Evolutionary conservation across 1,284 basidiomycete genomes (phyloP).

Genomic region (Golubevia sp.): DNA sequence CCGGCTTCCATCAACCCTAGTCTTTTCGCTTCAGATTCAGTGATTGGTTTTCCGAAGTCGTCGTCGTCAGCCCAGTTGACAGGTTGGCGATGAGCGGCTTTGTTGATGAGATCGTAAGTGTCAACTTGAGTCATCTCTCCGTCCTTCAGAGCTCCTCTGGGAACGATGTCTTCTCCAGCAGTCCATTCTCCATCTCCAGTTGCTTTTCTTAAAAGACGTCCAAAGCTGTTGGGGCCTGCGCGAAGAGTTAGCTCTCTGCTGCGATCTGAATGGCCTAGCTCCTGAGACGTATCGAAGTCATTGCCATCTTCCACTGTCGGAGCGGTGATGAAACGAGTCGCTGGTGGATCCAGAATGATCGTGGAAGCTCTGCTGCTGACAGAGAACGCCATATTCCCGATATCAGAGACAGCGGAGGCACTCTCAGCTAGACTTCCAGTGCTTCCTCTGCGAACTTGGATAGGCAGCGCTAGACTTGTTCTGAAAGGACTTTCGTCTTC

Average conservation of each 20-base stretch:
- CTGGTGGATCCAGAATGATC: background rate
- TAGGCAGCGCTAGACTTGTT: background rate
- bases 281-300: background rate
- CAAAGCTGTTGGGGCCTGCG: background rate
- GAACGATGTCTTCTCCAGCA: constrained; percentile 25
- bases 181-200: constrained; percentile 20
- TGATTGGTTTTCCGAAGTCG: constrained; percentile 45
- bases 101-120: constrained; percentile 36
- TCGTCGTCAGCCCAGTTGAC: constrained; percentile 52
- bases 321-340: background rate
- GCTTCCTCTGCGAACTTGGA: background rate
- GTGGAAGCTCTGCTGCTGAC: background rate
- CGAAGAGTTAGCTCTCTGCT: background rate
- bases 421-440: background rate
- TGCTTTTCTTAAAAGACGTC: background rate
- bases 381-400: background rate
- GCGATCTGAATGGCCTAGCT: background rate
- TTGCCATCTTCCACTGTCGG: background rate
- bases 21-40: constrained; percentile 33
- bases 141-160: constrained; percentile 26
- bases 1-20: constrained; percentile 23
- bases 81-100: constrained; percentile 24
- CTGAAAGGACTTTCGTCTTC: background rate
- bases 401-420: background rate
- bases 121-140: constrained; percentile 30